phyloP scores from a whole-genome alignment of 306 rosid genomes.

The Fragaria nilgerrensis region DNA sequence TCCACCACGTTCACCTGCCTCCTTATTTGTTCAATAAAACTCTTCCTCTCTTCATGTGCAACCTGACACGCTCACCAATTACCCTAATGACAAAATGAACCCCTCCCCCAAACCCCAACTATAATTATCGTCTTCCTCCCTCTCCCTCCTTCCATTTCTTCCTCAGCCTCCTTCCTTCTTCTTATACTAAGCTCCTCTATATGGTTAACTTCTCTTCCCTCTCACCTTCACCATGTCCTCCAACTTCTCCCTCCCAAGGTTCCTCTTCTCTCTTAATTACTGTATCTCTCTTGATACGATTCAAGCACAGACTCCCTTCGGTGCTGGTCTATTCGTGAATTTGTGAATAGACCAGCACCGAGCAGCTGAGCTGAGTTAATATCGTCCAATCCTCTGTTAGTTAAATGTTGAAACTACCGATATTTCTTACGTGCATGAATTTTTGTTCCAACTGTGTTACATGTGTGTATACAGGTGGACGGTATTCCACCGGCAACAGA shows the following conservation, averaged over 20 bases:
- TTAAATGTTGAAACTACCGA: not conserved
- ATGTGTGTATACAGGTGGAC: conserved; percentile 42
- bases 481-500: conserved; percentile 21
- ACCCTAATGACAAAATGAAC: not conserved
- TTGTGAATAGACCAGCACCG: not conserved
- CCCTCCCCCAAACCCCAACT: not conserved
- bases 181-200: conserved; percentile 32
- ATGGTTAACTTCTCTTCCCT: conserved; percentile 43
- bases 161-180: not conserved
- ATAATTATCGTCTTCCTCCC: not conserved
- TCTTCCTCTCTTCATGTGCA: conserved; percentile 26
- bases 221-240: conserved; percentile 54
- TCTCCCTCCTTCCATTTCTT: not conserved
- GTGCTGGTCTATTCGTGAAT: no score
- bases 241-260: conserved; percentile 66
- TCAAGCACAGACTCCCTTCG: no score
- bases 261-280: not conserved
- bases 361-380: not conserved
- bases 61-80: conserved; percentile 14
- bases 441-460: not conserved
- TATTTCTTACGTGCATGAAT: not conserved
- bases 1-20: conserved; percentile 22
- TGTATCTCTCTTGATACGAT: no score
- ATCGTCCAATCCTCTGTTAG: not conserved
- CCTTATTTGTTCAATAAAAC: not conserved